Conservation (phyloP, 2,329 filamentous ascomycete species). For the Leptographium radiaticola region DNA sequence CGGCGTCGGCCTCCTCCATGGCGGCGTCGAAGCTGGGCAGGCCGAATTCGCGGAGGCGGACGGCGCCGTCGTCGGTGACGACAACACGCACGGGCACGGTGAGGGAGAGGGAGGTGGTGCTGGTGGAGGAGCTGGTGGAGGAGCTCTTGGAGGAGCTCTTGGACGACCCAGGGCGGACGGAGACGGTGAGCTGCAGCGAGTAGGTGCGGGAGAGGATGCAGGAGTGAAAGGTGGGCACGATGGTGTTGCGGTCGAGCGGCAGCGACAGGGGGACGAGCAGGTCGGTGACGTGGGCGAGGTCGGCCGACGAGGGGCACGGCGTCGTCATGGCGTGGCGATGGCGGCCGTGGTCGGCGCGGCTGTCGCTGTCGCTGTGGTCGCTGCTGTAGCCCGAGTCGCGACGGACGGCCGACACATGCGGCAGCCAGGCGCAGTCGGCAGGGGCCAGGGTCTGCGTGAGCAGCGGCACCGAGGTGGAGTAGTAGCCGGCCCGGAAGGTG, state of each 20-base stretch:
- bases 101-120: conserved; percentile 4
- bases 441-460: conserved; percentile 22
- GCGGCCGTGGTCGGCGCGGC: neutral
- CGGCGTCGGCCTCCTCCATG: conserved; percentile 30
- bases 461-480: conserved; percentile 30
- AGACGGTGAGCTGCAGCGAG: conserved; percentile 32
- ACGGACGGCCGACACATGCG: conserved; percentile 21
- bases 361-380: conserved; percentile 12
- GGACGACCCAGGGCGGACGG: conserved; percentile 19
- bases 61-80: neutral
- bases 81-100: conserved; percentile 8
- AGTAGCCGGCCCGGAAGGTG: conserved; percentile 29
- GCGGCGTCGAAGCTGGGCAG: conserved; percentile 38
- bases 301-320: too few relatives aligned
- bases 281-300: conserved; percentile 25
- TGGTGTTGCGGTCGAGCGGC: conserved; percentile 32
- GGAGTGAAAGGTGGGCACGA: conserved; percentile 44
- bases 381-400: conserved; percentile 42
- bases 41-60: conserved; percentile 9
- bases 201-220: conserved; percentile 45
- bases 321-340: too few relatives aligned
- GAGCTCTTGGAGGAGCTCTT: conserved; percentile 19
- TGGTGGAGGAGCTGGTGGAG: neutral
- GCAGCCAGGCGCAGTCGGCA: conserved; percentile 24
- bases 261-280: conserved; percentile 35